Evolutionary conservation across 2,329 filamentous ascomycete genomes (phyloP).

Genomic region (Talaromyces sp.): DNA sequence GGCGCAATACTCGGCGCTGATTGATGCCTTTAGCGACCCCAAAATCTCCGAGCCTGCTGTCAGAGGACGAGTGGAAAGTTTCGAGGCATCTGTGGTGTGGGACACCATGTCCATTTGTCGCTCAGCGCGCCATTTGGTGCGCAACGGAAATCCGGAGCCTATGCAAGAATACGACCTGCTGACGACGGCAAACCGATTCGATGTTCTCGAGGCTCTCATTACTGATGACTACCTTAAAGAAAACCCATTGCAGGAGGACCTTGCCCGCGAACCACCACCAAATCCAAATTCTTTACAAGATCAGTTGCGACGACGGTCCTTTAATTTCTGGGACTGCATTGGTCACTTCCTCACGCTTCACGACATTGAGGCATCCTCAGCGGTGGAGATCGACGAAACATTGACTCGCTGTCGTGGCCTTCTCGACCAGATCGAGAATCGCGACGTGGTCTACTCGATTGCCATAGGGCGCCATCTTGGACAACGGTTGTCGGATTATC

Average conservation of each 20-base stretch:
- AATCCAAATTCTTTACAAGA: slow-evolving; percentile 40
- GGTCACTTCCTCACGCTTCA: slow-evolving; percentile 66
- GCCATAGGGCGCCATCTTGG: slow-evolving; percentile 73
- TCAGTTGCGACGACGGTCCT: slow-evolving; percentile 56
- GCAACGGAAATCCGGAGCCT: slow-evolving; percentile 27
- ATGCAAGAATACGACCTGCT: slow-evolving; percentile 53
- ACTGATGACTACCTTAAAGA: slow-evolving; percentile 63
- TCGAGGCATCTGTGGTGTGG: slow-evolving; percentile 60
- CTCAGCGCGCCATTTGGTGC: slow-evolving; percentile 30
- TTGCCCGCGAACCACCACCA: slow-evolving; percentile 34
- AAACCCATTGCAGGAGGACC: slow-evolving; percentile 43
- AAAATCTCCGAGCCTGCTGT: slow-evolving; percentile 35
- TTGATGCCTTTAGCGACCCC: slow-evolving; percentile 44
- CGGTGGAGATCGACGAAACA: slow-evolving; percentile 60
- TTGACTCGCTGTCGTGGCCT: slow-evolving; percentile 64
- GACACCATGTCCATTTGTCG: slow-evolving; percentile 53
- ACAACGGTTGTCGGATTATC: slow-evolving; percentile 58
- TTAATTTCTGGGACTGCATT: slow-evolving; percentile 78
- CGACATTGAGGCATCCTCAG: slow-evolving; percentile 51
- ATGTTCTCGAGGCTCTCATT: slow-evolving; percentile 71
- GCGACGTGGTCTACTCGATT: slow-evolving; percentile 86
- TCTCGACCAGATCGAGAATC: slow-evolving; percentile 76
- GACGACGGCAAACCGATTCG: slow-evolving; percentile 65
- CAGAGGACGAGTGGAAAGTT: slow-evolving; percentile 41
- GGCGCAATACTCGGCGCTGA: slow-evolving; percentile 63